Conservation (phyloP, 2,329 filamentous ascomycete genomes). For the Alternaria dauci region DNA sequence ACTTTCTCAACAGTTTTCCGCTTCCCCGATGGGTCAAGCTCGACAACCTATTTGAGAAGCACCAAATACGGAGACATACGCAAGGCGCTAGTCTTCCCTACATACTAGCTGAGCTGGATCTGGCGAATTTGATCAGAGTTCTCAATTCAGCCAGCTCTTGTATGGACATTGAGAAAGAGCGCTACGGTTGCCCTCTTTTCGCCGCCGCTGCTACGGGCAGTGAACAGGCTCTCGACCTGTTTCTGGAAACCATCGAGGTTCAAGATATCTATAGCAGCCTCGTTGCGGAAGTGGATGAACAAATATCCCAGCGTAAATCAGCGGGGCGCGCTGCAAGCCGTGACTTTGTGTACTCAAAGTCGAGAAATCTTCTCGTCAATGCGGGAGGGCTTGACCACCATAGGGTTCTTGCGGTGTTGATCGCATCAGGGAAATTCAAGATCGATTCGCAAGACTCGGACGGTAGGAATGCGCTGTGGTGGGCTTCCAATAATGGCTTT, state of each 20-base stretch:
- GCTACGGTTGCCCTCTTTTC: constrained; percentile 49
- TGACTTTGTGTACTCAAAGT: not conserved
- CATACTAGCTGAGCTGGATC: constrained; percentile 32
- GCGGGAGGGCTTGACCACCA: not conserved
- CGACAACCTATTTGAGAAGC: constrained; percentile 47
- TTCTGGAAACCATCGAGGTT: not conserved
- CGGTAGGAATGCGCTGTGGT: not conserved
- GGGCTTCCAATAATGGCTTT: not conserved
- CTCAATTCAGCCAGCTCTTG: constrained; percentile 21
- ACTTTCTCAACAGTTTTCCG: constrained; percentile 34
- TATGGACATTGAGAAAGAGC: constrained; percentile 35
- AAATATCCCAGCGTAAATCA: not conserved
- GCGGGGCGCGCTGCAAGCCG: not conserved
- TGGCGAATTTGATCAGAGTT: constrained; percentile 41
- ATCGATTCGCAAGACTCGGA: not conserved
- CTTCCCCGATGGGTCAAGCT: constrained; percentile 40
- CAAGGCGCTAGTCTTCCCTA: constrained; percentile 25
- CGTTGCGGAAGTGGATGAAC: not conserved
- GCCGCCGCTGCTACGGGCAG: constrained; percentile 36
- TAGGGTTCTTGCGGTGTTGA: not conserved
- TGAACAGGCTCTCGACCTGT: not conserved
- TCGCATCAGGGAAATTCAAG: not conserved
- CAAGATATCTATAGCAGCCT: not conserved
- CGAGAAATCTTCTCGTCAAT: not conserved
- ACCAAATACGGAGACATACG: constrained; percentile 27